These are phyloP conservation scores for Fraxinus latifolia DNA, from an alignment of 305 asterid genomes.

Conservation along the genomic window DNA sequence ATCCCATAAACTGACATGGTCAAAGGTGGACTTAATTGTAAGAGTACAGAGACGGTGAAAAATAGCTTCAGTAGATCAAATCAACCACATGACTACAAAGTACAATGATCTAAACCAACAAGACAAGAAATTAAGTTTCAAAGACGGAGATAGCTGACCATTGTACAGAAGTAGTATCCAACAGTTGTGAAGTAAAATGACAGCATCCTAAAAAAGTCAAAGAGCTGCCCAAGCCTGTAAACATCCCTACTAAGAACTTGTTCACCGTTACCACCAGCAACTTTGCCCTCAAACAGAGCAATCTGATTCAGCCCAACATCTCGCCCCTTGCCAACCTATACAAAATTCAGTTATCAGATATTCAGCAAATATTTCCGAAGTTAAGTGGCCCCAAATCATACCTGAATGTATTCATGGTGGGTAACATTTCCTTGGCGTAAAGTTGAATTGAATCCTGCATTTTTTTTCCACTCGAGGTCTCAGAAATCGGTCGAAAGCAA, in stretches of 20 bases:
- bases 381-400: slow-evolving; percentile 28
- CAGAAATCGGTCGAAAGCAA: slow-evolving; percentile 10
- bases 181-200: slow-evolving; percentile 94
- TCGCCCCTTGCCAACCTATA: slow-evolving; percentile 86
- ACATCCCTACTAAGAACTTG: slow-evolving; percentile 93
- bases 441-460: slow-evolving; percentile 93
- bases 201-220: slow-evolving; percentile 90
- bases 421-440: slow-evolving; percentile 95
- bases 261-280: slow-evolving; percentile 96
- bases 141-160: slow-evolving; percentile 49
- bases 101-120: slow-evolving; percentile 4
- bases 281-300: slow-evolving; percentile 93
- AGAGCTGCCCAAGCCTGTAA: slow-evolving; percentile 91
- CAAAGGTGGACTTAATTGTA: slow-evolving; percentile 19
- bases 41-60: slow-evolving; percentile 7
- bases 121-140: slow-evolving; percentile 16
- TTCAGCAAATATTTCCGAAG: slow-evolving; percentile 17
- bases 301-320: slow-evolving; percentile 94
- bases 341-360: slow-evolving; percentile 25
- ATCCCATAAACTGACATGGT: slow-evolving; percentile 9
- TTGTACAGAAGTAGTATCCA: slow-evolving; percentile 90
- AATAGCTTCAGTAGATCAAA: slow-evolving; percentile 17
- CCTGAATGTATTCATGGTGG: slow-evolving; percentile 98
- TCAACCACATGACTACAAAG: neutral
- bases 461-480: slow-evolving; percentile 21